phyloP scores from a whole-genome alignment of 1,139 yeast genomes.

The Yamadazyma atlantica region DNA sequence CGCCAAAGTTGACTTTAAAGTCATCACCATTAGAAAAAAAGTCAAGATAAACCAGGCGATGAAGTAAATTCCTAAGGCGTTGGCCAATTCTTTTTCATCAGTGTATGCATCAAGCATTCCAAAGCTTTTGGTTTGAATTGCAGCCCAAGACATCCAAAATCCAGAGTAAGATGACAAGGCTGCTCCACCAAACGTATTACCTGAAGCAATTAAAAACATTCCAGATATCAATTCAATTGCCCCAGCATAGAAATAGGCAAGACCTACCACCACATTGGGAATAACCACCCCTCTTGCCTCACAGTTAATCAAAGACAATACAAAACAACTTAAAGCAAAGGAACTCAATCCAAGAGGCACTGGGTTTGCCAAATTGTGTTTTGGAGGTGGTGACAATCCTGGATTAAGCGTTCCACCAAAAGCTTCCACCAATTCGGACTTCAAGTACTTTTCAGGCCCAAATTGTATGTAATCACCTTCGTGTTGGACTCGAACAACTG shows the following conservation, averaged over 20 bases:
- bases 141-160: constrained; percentile 38
- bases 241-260: constrained; percentile 43
- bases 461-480: neutral
- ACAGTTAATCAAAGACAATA: constrained; percentile 35
- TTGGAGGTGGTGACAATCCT: constrained; percentile 30
- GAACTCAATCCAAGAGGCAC: constrained; percentile 57
- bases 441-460: constrained; percentile 23
- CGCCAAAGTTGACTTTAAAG: constrained; percentile 38
- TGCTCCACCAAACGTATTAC: constrained; percentile 35
- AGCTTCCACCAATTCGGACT: constrained; percentile 34
- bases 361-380: constrained; percentile 46
- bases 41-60: constrained; percentile 44
- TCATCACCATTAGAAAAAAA: constrained; percentile 31
- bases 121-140: constrained; percentile 24
- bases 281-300: constrained; percentile 31
- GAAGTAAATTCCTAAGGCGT: constrained; percentile 38
- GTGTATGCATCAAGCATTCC: constrained; percentile 59
- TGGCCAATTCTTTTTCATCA: constrained; percentile 28
- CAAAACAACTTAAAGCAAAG: constrained; percentile 46
- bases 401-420: constrained; percentile 30
- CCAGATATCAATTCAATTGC: constrained; percentile 44
- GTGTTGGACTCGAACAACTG: neutral
- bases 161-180: constrained; percentile 37
- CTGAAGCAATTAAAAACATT: constrained; percentile 42
- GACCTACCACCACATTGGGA: constrained; percentile 31